phyloP scores from a whole-genome alignment of 805 yeast species.

The Metschnikowia noctiluminum region DNA sequence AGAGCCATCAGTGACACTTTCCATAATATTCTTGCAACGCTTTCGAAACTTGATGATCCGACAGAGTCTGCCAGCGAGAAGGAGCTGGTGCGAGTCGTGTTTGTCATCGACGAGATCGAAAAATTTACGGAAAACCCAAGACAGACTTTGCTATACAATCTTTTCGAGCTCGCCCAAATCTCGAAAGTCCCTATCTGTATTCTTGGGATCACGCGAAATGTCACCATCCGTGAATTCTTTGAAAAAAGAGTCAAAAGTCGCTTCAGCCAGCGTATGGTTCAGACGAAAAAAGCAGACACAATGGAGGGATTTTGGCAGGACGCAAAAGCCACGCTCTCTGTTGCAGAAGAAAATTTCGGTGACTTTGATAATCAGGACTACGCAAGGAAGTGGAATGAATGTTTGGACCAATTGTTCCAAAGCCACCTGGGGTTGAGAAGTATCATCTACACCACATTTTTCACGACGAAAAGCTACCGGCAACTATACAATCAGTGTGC shows the following conservation, averaged over 20 bases:
- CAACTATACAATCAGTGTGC: constrained; percentile 43
- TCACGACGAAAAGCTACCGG: constrained; percentile 56
- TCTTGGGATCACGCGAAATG: constrained; percentile 71
- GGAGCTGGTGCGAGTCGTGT: constrained; percentile 54
- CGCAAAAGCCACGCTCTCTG: constrained; percentile 38
- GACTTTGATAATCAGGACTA: constrained; percentile 18
- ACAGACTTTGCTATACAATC: constrained; percentile 82
- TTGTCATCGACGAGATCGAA: constrained; percentile 84
- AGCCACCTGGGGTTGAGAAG: constrained; percentile 13
- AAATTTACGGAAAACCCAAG: constrained; percentile 65
- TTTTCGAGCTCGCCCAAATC: constrained; percentile 81
- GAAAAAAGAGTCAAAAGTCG: constrained; percentile 92
- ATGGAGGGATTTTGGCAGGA: constrained; percentile 50
- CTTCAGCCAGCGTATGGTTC: constrained; percentile 75
- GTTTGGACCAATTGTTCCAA: constrained; percentile 23
- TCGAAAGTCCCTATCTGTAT: constrained; percentile 72
- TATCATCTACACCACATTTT: constrained; percentile 40
- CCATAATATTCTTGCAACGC: constrained; percentile 49
- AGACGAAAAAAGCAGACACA: constrained; percentile 48
- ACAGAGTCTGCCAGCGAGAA: constrained; percentile 15
- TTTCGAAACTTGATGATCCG: constrained; percentile 38
- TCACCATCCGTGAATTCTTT: constrained; percentile 72
- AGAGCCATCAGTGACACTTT: constrained; percentile 60
- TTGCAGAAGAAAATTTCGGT: constrained; percentile 19
- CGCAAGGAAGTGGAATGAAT: constrained; percentile 44